Percentiles rank a stretch among this genome's conserved stretches.
These are phyloP conservation scores for Yamadazyma siamensis DNA, from an alignment of 1,139 yeast species.

Conservation along the genomic window DNA sequence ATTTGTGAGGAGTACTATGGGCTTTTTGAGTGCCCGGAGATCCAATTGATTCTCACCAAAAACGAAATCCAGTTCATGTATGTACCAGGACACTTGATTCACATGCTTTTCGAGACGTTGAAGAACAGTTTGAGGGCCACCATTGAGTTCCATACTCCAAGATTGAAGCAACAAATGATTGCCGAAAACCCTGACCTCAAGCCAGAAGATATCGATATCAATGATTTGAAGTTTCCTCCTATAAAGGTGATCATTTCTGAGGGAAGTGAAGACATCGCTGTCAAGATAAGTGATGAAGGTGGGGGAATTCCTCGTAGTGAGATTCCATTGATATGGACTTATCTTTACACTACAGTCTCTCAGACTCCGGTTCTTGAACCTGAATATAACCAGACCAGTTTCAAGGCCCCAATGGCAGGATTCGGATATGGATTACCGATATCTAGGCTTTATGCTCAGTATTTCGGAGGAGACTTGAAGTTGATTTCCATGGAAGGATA, in stretches of 20 bases:
- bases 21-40: constrained; percentile 75
- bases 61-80: constrained; percentile 73
- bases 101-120: constrained; percentile 81
- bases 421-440: constrained; percentile 91
- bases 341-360: constrained; percentile 83
- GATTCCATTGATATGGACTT: constrained; percentile 86
- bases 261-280: constrained; percentile 90
- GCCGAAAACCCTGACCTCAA: constrained; percentile 42
- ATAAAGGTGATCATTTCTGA: constrained; percentile 87
- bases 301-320: constrained; percentile 90
- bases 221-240: constrained; percentile 74
- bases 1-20: constrained; percentile 89
- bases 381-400: constrained; percentile 51
- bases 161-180: constrained; percentile 35
- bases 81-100: constrained; percentile 87
- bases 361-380: constrained; percentile 68
- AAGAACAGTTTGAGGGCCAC: constrained; percentile 84
- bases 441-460: constrained; percentile 79
- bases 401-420: constrained; percentile 92
- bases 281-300: constrained; percentile 89
- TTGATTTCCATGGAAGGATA: constrained; percentile 91
- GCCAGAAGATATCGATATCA: constrained; percentile 47
- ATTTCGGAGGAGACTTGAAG: constrained; percentile 88
- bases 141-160: constrained; percentile 65
- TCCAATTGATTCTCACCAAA: constrained; percentile 68